Evolutionary conservation across 805 yeast species (phyloP), one percentile per base, ranked within the genome.

Genomic region (Ogataea salicorniae): DNA sequence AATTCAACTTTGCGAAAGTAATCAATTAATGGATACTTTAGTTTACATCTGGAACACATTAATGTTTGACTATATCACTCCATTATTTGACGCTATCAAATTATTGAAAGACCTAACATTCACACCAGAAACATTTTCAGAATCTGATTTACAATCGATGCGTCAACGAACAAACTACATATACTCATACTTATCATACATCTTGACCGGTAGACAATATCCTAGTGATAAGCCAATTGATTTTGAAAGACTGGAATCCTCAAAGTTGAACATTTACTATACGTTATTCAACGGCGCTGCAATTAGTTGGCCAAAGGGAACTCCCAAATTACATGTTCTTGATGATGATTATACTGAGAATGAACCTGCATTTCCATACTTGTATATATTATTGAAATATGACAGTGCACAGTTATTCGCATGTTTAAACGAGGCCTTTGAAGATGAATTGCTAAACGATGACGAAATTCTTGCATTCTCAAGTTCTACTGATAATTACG

Each of bases 391-490:
- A 15, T 61, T 89, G n/a, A 68, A 70, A 37, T 74, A 64, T 54
- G 76, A 84, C 52, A 72, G 85, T 5, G 69, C 75, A n/a, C 76
- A 76, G 36, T 77, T 83, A 66, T 73, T 91, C 34, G 71, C 83
- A 0, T 76, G 87, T 16, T 63, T 94, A 48, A 84, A 89, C 62
- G 95, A 87, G 61, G 84, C 86, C 8, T 83, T 92, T 59, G 97
- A 92, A 60, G 95, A 89, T 61, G 68, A 85, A 0, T 71, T 78
- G 38, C 63, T 92, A 47, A 88, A 90, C 62, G 89, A 81, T 18
- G 81, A 79, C 40, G 75, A 70, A 29, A 60, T 66, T 4, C 58
- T 59, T 2, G 55, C 60, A 11, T 47, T 53, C 17, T 53, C 57
- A 9, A 43, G 47, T 18, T 35, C 47, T n/a, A 51, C 51, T 1